These are phyloP conservation scores for Mycena galericulata DNA, from an alignment of 768 basidiomycete species.

Conservation along the genomic window DNA sequence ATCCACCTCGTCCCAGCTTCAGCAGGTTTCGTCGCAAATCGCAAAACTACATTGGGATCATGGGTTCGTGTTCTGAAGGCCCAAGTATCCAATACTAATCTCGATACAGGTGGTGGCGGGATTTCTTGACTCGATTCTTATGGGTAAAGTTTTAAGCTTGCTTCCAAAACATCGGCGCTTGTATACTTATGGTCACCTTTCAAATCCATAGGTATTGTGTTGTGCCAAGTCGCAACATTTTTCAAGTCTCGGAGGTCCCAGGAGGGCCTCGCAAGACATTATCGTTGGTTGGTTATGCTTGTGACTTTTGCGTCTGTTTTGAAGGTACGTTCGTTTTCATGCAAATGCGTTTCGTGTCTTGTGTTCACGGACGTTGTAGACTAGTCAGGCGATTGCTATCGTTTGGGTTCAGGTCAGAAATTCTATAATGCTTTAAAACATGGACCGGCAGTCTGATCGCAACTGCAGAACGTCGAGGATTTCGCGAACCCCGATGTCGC, in stretches of 20 bases:
- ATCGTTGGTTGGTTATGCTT: constrained; percentile 27
- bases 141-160: constrained; percentile 17
- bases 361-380: constrained; percentile 10
- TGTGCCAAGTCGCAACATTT: constrained; percentile 28
- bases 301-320: constrained; percentile 20
- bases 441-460: background rate
- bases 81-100: background rate
- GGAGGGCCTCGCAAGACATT: constrained; percentile 30
- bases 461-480: background rate
- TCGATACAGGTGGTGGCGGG: constrained; percentile 22
- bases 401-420: constrained; percentile 28
- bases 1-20: constrained; percentile 29
- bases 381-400: constrained; percentile 24
- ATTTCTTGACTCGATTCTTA: constrained; percentile 19
- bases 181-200: background rate
- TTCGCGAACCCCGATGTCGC: constrained; percentile 30
- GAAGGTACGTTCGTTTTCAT: constrained; percentile 25
- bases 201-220: constrained; percentile 23
- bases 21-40: constrained; percentile 24
- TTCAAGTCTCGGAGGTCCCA: constrained; percentile 21
- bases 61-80: constrained; percentile 30
- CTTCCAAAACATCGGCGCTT: background rate
- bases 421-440: background rate
- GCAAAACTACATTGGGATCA: constrained; percentile 21
- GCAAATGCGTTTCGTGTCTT: no score